Base-by-base conservation (phyloP, 2,329 filamentous ascomycete genomes). In the Pseudocercospora fuligena region DNA sequence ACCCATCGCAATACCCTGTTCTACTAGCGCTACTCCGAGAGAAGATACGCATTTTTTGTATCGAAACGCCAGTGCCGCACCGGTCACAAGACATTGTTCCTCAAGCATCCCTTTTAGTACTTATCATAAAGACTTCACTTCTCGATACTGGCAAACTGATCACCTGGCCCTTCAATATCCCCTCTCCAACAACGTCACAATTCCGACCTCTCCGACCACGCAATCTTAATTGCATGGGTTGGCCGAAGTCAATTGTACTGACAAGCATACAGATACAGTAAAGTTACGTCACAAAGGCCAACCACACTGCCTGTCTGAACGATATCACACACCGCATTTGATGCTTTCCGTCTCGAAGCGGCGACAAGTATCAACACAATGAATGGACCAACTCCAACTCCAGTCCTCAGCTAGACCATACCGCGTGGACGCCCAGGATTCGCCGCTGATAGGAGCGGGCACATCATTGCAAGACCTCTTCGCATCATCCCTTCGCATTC, bases 1-100 rank as follows among this genome's bases (percentile, higher is more conserved):
- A 19, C 56, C 56, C 23, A 58, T 14, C 29, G 31, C 40, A 58
- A 58, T 43, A 36, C 56, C 56, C 56, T 58, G 56, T 58, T 58
- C 56, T 58, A 36, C 29, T 43, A 43, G 31, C 56, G 56, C 56
- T 36, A 19, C 54, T 40, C 54, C 21, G 9, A 23, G 16, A 14
- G 31, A 53, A 58, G 56, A 58, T 58, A 25, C 31, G 36, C 27
- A 29, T 27, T 33, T 33, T 36, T 7, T 25, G 43, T 8, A 31
- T 58, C 43, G 19, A 36, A 14, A 43, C n/a, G 31, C 33, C 56
- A 21, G 31, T 43, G 56, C 56, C 31, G 56, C 56, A 14, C 3
- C 29, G 56, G 40, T n/a, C 40, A 43, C 31, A 33, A 31, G 54
- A 27, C 11, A 19, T 11, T 58, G 1, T 40, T 33, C 29, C 21